Base-by-base conservation (phyloP, 2,329 filamentous ascomycete genomes). In the Aspergillus ochraceoroseus region DNA sequence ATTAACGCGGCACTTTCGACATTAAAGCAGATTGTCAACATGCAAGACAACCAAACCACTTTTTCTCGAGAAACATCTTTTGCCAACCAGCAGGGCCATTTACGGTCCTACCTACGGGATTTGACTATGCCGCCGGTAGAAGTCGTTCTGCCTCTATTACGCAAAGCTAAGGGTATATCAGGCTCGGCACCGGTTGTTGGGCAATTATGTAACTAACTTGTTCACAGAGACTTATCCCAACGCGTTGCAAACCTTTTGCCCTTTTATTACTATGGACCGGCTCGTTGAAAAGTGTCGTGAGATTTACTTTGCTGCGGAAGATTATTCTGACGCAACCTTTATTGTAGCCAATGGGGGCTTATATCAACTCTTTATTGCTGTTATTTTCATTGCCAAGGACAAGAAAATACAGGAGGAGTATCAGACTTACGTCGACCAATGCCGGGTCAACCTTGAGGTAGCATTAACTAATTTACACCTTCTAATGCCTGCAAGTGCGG, bases 401-500 rank as follows among this genome's bases (percentile, higher is more conserved):
- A 23, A 43, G 3, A 32, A 52, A 15, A 26, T 41, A 6, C 43
- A 49, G 33, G 54, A 55, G 7, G 57, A 62, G 22, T 59, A 61
- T 27, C 37, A 52, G 7, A 43, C 51, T 14, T 64, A 65, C 40
- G 49, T 56, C 0, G 48, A 53, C 2, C 49, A 64, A 7, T 71
- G 71, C 46, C 64, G 61, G 19, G 49, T 57, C 11, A 74, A 74
- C 33, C 52, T 74, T 12, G 68, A 73, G 45, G 62, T 58, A 1
- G 66, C 66, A 2, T 56, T 72, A 23, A 62, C 64, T 13, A 64
- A 73, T 49, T 63, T 81, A 40, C 73, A 74, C 8, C 62, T 83
- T 15, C 69, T 82, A 48, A 63, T 80, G 52, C 73, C 77, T 1
- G 68, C 76, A 15, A 75, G 66, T 19, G 58, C 70, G 25, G 70